Evolutionary conservation across 805 yeast species (phyloP).

Genomic region (Zygotorulaspora danielsina): DNA sequence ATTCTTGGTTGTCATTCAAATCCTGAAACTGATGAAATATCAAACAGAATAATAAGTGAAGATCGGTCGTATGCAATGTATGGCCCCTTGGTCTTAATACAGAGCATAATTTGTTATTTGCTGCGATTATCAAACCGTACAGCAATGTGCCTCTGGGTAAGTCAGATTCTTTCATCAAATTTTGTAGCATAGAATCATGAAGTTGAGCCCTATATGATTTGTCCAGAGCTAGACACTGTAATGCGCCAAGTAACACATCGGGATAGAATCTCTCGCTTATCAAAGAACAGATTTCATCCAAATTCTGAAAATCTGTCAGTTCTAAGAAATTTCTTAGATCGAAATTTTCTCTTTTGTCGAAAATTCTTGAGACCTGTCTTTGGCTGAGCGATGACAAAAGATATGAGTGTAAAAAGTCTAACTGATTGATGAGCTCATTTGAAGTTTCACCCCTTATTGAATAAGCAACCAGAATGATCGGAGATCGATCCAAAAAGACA

Average conservation of each 20-base stretch:
- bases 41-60: slow-evolving; percentile 68
- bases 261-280: slow-evolving; percentile 51
- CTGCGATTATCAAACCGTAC: slow-evolving; percentile 68
- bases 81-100: slow-evolving; percentile 75
- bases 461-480: slow-evolving; percentile 70
- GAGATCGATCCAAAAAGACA: slow-evolving; percentile 57
- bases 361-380: slow-evolving; percentile 66
- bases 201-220: slow-evolving; percentile 55
- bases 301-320: slow-evolving; percentile 65
- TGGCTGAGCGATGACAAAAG: slow-evolving; percentile 79
- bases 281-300: slow-evolving; percentile 58
- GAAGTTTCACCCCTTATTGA: slow-evolving; percentile 53
- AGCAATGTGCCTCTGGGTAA: slow-evolving; percentile 51
- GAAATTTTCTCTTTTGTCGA: slow-evolving; percentile 67
- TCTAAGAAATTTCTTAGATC: slow-evolving; percentile 76
- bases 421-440: slow-evolving; percentile 53
- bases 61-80: slow-evolving; percentile 73
- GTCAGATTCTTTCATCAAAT: slow-evolving; percentile 22
- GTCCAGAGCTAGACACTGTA: slow-evolving; percentile 58
- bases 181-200: slow-evolving; percentile 26
- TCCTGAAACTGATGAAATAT: slow-evolving; percentile 46
- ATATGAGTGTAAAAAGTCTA: slow-evolving; percentile 70
- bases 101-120: slow-evolving; percentile 60
- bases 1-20: slow-evolving; percentile 51
- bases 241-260: slow-evolving; percentile 57